These are phyloP conservation scores for Acanthamoeba healyi DNA, from an alignment of 208 protist species.

Conservation along the genomic window DNA sequence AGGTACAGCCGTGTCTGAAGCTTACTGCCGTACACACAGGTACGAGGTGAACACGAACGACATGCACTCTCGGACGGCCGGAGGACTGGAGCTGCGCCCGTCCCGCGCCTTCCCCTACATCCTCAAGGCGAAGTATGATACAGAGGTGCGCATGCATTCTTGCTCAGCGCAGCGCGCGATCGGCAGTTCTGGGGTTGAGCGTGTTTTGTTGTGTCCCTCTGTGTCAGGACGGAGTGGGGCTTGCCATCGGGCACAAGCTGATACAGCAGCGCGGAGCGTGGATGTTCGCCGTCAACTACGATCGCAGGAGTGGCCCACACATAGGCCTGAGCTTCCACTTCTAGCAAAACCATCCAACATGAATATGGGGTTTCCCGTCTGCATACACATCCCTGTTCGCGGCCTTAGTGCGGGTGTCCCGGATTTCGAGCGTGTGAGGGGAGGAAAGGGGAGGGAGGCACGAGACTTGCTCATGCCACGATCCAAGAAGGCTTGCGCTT, in stretches of 20 bases:
- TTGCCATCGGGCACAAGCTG: conserved; percentile 4
- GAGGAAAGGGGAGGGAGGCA: too few species aligned
- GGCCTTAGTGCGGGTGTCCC: too few species aligned
- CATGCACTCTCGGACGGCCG: background rate
- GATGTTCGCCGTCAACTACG: conserved; percentile 50
- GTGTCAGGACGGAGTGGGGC: background rate
- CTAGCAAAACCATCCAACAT: too few species aligned
- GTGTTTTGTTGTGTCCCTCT: background rate
- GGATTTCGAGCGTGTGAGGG: too few species aligned
- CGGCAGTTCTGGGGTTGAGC: too few species aligned
- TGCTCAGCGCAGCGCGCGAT: background rate
- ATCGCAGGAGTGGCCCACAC: conserved; percentile 13
- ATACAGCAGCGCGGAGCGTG: background rate
- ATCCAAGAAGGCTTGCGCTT: conserved; percentile 76
- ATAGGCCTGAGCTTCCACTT: conserved; percentile 38
- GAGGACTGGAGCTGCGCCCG: conserved; percentile 17
- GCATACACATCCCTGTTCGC: too few species aligned
- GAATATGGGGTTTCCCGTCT: too few species aligned
- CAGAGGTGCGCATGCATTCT: background rate
- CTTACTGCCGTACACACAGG: background rate
- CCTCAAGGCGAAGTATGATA: conserved; percentile 26
- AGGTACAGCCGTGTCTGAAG: too few species aligned
- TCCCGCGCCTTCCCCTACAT: background rate
- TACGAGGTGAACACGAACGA: conserved; percentile 37
- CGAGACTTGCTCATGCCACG: background rate